Conservation (phyloP, 2,329 filamentous ascomycete genomes). For the Botrytis pseudocinerea region DNA sequence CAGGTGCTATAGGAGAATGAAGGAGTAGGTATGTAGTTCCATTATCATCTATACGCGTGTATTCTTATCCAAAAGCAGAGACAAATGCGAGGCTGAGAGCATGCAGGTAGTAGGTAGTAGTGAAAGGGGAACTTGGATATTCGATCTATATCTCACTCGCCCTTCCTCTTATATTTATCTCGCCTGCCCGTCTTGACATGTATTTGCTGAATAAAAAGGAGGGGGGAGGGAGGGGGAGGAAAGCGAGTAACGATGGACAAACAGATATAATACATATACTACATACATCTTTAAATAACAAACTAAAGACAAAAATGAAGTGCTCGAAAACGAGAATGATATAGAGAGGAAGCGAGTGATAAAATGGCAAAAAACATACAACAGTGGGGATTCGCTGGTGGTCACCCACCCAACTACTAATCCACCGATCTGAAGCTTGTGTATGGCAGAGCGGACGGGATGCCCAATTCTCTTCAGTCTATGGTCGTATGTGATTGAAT, state of each 20-base stretch:
- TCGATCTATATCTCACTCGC: background rate
- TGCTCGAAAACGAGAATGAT: background rate
- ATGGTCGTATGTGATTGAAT: background rate
- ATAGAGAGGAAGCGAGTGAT: background rate
- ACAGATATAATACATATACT: no score
- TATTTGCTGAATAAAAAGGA: background rate
- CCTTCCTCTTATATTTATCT: background rate
- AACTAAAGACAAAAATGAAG: background rate
- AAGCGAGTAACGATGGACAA: background rate
- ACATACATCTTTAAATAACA: background rate
- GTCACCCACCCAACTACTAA: constrained; percentile 1
- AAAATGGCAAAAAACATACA: background rate
- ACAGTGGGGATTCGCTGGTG: no score
- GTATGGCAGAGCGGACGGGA: constrained; percentile 1
- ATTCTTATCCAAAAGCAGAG: no score
- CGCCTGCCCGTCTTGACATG: no score
- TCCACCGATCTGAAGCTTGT: constrained; percentile 1
- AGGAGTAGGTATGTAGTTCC: no score
- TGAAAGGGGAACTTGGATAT: no score
- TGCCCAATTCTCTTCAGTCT: constrained; percentile 2
- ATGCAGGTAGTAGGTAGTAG: no score
- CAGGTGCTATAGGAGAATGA: background rate
- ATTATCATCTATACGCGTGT: no score
- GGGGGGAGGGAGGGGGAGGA: background rate
- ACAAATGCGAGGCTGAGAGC: no score